Conservation (phyloP, 768 basidiomycete species). For the Russula brevipes region DNA sequence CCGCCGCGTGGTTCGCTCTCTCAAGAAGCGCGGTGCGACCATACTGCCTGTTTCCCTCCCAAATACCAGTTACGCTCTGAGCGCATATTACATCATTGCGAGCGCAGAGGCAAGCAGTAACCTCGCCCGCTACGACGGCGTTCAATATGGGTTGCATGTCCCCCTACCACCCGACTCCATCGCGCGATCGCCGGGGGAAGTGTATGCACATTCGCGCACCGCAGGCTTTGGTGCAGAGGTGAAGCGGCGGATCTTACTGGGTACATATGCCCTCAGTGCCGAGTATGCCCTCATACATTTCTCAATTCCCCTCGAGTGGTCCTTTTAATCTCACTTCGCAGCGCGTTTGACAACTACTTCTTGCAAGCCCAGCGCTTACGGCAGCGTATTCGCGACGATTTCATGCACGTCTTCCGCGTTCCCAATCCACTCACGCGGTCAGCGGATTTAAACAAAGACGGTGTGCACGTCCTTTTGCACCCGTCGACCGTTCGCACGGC, state of each 20-base stretch:
- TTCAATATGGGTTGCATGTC: conserved; percentile 66
- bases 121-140: conserved; percentile 83
- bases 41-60: conserved; percentile 74
- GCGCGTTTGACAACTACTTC: conserved; percentile 97
- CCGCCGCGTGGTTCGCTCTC: conserved; percentile 40
- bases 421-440: conserved; percentile 44
- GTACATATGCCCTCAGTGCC: conserved; percentile 87
- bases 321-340: conserved; percentile 31
- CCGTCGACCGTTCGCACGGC: conserved; percentile 86
- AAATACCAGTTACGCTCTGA: conserved; percentile 63
- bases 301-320: background rate
- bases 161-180: conserved; percentile 41
- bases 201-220: conserved; percentile 65
- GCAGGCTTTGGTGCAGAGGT: conserved; percentile 80
- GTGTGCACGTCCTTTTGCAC: conserved; percentile 80
- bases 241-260: conserved; percentile 78
- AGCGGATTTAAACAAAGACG: conserved; percentile 18
- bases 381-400: conserved; percentile 64
- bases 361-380: conserved; percentile 86
- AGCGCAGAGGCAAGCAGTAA: conserved; percentile 93
- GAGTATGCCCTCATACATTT: conserved; percentile 51
- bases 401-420: conserved; percentile 59
- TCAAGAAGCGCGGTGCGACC: conserved; percentile 54
- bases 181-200: conserved; percentile 44
- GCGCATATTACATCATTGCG: conserved; percentile 94